Conservation (phyloP, 441 rosid species). For the Gossypium davidsonii region DNA sequence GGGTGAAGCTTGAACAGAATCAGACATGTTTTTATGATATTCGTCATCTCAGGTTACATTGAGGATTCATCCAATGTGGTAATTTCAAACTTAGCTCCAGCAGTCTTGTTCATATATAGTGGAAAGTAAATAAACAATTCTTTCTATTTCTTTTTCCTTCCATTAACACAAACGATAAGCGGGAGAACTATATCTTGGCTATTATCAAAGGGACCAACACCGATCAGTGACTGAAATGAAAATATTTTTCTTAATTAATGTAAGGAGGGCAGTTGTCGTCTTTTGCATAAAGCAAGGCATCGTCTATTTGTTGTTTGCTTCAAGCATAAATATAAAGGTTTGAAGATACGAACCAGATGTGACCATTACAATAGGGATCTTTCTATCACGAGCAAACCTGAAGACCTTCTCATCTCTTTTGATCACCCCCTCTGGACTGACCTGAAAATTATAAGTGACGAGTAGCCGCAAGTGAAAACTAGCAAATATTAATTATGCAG, state of each 20-base stretch:
- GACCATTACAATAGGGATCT: slow-evolving; percentile 75
- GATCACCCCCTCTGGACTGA: slow-evolving; percentile 70
- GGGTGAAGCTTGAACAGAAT: neutral
- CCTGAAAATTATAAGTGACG: slow-evolving; percentile 34
- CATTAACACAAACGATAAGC: neutral
- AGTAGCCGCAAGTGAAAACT: slow-evolving; percentile 8
- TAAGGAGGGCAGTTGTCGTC: neutral
- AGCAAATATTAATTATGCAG: neutral
- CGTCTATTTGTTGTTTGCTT: neutral
- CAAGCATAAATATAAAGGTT: slow-evolving; percentile 5
- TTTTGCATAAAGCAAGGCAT: neutral
- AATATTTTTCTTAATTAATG: neutral
- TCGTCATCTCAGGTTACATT: neutral
- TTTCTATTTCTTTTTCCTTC: neutral
- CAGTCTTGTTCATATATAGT: neutral
- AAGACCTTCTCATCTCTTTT: slow-evolving; percentile 89
- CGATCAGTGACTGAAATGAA: neutral
- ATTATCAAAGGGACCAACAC: neutral
- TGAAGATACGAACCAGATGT: slow-evolving; percentile 64
- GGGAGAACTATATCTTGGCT: neutral
- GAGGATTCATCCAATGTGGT: neutral
- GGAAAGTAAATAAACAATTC: neutral
- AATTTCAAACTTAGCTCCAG: neutral
- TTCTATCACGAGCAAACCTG: slow-evolving; percentile 68
- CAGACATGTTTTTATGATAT: neutral